Evolutionary conservation across 768 basidiomycete genomes (phyloP).

Genomic region (Kwoniella shandongensis): DNA sequence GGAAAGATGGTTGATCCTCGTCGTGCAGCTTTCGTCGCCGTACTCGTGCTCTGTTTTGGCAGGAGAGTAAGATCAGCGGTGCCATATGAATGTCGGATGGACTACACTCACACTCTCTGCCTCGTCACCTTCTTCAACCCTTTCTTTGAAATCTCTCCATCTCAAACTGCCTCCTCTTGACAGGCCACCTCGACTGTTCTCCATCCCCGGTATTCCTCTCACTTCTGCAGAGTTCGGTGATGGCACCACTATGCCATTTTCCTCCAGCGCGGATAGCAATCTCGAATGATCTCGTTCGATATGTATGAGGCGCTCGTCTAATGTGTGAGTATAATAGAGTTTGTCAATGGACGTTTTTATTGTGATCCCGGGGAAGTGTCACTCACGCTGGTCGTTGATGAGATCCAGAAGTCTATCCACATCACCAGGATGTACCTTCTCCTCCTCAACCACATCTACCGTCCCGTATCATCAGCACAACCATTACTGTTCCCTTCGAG

Average conservation of each 20-base stretch:
- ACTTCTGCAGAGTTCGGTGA: constrained; percentile 30
- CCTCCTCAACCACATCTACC: constrained; percentile 17
- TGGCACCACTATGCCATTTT: constrained; percentile 31
- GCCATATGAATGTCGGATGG: no score
- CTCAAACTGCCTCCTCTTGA: constrained; percentile 10
- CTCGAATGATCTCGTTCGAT: constrained; percentile 46
- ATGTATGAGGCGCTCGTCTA: constrained; percentile 47
- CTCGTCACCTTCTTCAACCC: constrained; percentile 31
- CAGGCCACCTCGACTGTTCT: background rate
- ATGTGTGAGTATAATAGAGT: no score
- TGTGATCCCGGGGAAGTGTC: no score
- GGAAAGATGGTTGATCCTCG: constrained; percentile 38
- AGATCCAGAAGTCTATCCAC: constrained; percentile 38
- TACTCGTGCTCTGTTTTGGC: no score
- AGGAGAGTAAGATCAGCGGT: no score
- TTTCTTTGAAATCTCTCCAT: constrained; percentile 26
- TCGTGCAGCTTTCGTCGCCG: constrained; percentile 5
- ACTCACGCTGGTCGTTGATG: constrained; percentile 49
- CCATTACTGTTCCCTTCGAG: background rate
- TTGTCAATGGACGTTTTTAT: no score
- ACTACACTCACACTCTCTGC: constrained; percentile 33
- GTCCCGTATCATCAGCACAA: constrained; percentile 1
- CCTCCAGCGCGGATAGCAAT: constrained; percentile 32
- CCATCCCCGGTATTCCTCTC: constrained; percentile 25
- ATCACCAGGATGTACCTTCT: constrained; percentile 12